A percentile compares a stretch with the other conserved stretches of the same genome.
Conservation (phyloP, 495 filamentous ascomycete genomes). For the Aspergillus baeticus region DNA sequence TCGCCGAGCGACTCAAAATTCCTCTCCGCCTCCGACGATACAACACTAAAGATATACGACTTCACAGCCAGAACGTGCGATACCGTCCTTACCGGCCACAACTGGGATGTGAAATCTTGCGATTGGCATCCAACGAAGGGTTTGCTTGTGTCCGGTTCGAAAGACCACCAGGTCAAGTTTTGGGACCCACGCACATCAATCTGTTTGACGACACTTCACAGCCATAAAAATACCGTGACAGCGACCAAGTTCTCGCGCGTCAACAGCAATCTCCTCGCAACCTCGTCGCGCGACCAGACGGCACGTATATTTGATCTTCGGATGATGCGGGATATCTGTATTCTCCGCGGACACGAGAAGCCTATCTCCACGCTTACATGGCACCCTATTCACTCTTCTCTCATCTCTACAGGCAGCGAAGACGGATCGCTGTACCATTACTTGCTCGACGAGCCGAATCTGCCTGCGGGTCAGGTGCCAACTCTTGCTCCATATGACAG, state of each 20-base stretch:
- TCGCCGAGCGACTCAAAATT: conserved; percentile 93
- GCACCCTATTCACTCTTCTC: conserved; percentile 86
- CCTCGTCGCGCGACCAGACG: conserved; percentile 87
- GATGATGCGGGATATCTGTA: conserved; percentile 96
- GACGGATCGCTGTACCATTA: conserved; percentile 92
- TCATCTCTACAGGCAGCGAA: conserved; percentile 87
- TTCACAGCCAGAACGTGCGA: conserved; percentile 85
- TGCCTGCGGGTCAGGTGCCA: conserved; percentile 63
- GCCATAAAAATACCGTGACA: conserved; percentile 95
- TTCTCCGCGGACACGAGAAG: conserved; percentile 90
- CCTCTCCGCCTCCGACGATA: conserved; percentile 92
- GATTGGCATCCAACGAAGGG: conserved; percentile 99
- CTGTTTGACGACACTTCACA: conserved; percentile 89
- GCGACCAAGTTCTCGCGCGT: conserved; percentile 83
- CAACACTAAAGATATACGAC: conserved; percentile 90
- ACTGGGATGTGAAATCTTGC: conserved; percentile 93
- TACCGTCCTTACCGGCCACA: conserved; percentile 79
- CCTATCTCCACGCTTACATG: conserved; percentile 89
- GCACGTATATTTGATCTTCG: conserved; percentile 91
- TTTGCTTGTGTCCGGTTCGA: conserved; percentile 90
- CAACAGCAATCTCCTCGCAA: conserved; percentile 80
- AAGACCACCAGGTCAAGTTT: conserved; percentile 94
- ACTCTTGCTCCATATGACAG: conserved; percentile 81
- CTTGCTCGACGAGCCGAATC: conserved; percentile 86
- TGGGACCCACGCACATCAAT: conserved; percentile 93